A percentile compares a stretch with the other conserved stretches of the same genome.
Evolutionary conservation across 805 yeast genomes (phyloP).

Genomic region (Candida boidinii): DNA sequence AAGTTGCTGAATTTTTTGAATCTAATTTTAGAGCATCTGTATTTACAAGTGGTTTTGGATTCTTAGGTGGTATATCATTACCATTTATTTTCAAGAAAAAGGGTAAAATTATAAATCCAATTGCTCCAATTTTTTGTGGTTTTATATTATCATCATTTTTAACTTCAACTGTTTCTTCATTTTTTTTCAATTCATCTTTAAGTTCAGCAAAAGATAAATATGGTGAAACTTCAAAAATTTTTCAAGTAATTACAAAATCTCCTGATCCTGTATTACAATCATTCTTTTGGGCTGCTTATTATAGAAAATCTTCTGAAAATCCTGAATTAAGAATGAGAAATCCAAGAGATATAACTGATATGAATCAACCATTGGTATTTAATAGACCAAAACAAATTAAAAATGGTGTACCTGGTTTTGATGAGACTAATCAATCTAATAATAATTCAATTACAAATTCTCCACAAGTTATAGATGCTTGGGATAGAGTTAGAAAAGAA

Average conservation of each 20-base stretch:
- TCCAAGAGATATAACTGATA: conserved; percentile 29
- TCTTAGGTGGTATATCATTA: conserved; percentile 30
- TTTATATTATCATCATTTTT: conserved; percentile 27
- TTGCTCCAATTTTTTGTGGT: conserved; percentile 33
- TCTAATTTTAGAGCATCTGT: conserved; percentile 26
- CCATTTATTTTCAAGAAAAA: conserved; percentile 33
- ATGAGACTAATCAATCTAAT: background rate
- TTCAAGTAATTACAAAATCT: conserved; percentile 12
- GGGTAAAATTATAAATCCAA: conserved; percentile 29
- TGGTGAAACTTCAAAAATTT: conserved; percentile 16
- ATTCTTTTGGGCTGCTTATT: conserved; percentile 42
- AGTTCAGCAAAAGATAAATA: conserved; percentile 17
- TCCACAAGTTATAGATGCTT: conserved; percentile 6
- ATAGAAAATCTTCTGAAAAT: conserved; percentile 39
- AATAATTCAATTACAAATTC: background rate
- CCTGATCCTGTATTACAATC: conserved; percentile 20
- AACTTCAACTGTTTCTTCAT: conserved; percentile 21
- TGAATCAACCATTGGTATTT: background rate
- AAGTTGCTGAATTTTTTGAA: conserved; percentile 29
- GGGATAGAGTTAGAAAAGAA: conserved; percentile 14
- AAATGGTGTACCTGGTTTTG: background rate
- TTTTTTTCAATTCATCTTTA: conserved; percentile 24
- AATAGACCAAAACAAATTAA: background rate
- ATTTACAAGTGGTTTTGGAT: conserved; percentile 31
- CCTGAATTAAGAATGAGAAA: conserved; percentile 46